A percentile compares a stretch with the other conserved stretches of the same genome.
phyloP scores from a whole-genome alignment of 371 early-diverging fungal species.

The Batrachochytrium dendrobatidis region DNA sequence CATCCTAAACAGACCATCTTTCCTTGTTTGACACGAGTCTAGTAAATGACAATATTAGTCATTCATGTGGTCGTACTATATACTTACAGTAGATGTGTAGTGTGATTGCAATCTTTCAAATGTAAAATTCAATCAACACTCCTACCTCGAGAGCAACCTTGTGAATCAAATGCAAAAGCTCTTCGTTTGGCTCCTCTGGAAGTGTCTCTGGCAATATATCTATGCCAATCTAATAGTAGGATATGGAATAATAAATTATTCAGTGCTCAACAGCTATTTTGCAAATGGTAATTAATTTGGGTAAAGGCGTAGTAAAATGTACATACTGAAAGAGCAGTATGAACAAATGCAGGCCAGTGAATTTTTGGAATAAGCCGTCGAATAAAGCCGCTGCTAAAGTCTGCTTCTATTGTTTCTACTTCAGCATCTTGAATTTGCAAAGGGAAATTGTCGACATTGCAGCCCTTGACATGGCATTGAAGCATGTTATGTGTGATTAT shows the following conservation, averaged over 20 bases:
- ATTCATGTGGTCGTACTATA: background rate
- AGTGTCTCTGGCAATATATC: constrained; percentile 56
- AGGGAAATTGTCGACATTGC: constrained; percentile 82
- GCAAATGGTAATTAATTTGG: background rate
- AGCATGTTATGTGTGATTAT: constrained; percentile 97
- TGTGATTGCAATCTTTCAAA: background rate
- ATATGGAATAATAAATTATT: too few species aligned
- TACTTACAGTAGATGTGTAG: background rate
- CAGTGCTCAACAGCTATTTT: background rate
- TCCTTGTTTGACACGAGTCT: constrained; percentile 81
- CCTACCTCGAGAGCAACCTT: constrained; percentile 70
- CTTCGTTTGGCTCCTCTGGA: constrained; percentile 68
- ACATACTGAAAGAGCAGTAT: constrained; percentile 32
- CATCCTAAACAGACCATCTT: constrained; percentile 88
- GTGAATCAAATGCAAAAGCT: constrained; percentile 68
- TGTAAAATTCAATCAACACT: too few species aligned
- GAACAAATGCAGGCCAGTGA: constrained; percentile 77
- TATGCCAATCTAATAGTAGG: constrained; percentile 29
- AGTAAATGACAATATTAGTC: constrained; percentile 2
- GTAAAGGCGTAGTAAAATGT: too few species aligned
- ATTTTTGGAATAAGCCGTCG: constrained; percentile 72
- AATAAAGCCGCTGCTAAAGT: constrained; percentile 80
- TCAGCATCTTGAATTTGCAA: constrained; percentile 75
- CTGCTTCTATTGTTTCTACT: constrained; percentile 68
- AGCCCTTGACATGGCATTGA: constrained; percentile 93